Percentiles rank a stretch among this genome's conserved stretches.
phyloP scores from a whole-genome alignment of 75 land plant species.

The Adiantum capillusveneris region DNA sequence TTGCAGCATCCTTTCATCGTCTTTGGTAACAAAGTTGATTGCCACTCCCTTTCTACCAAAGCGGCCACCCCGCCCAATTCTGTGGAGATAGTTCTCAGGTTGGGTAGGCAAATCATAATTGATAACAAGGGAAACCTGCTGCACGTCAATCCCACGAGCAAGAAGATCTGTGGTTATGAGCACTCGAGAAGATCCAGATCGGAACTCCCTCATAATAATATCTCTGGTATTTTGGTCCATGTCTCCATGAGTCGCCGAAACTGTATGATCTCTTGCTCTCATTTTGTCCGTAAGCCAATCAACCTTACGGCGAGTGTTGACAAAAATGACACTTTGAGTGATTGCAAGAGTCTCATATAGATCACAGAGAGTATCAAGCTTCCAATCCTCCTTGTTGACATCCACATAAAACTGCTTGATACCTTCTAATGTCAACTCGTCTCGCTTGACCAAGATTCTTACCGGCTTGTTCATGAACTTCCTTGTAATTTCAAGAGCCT shows the following conservation, averaged over 20 bases:
- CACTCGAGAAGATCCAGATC: too few relatives aligned
- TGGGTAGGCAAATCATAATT: constrained; percentile 61
- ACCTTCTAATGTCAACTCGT: constrained; percentile 51
- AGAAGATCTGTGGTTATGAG: constrained; percentile 7
- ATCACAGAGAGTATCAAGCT: too few relatives aligned
- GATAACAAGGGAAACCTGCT: constrained; percentile 60
- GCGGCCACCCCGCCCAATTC: constrained; percentile 60
- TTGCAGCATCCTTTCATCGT: constrained; percentile 58
- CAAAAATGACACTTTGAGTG: too few relatives aligned
- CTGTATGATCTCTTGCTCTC: too few relatives aligned
- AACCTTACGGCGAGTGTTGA: too few relatives aligned
- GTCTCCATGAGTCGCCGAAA: too few relatives aligned
- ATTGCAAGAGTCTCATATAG: too few relatives aligned
- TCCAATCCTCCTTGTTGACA: too few relatives aligned
- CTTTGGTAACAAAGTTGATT: constrained; percentile 45
- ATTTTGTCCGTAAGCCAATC: too few relatives aligned
- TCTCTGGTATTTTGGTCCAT: too few relatives aligned
- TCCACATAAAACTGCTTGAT: too few relatives aligned
- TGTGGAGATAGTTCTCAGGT: constrained; percentile 56
- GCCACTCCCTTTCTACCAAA: constrained; percentile 61
- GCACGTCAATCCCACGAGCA: constrained; percentile 58
- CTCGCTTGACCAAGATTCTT: constrained; percentile 46
- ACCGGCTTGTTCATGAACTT: constrained; percentile 61
- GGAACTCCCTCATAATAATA: too few relatives aligned
- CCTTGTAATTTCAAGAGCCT: constrained; percentile 42